These are phyloP conservation scores for Phallus indusiatus DNA, from an alignment of 768 basidiomycete species.

Conservation along the genomic window DNA sequence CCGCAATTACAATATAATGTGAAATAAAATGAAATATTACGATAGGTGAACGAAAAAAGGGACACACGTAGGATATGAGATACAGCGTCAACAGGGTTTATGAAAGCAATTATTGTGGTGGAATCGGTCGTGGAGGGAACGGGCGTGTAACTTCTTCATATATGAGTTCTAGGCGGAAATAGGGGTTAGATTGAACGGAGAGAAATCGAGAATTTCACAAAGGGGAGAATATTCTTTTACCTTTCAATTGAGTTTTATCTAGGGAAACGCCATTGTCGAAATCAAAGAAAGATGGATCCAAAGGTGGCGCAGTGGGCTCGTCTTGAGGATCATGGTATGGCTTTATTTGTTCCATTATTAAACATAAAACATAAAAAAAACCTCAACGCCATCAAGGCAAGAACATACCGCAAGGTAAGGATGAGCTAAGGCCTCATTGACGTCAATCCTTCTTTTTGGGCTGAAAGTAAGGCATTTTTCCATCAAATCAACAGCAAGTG, in stretches of 20 bases:
- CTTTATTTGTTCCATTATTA: constrained; percentile 24
- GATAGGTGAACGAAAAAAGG: constrained; percentile 13
- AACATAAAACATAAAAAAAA: constrained; percentile 1
- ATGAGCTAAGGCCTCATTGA: constrained; percentile 78
- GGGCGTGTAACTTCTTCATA: constrained; percentile 25
- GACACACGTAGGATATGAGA: constrained; percentile 1
- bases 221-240: constrained; percentile 24
- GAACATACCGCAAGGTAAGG: constrained; percentile 68
- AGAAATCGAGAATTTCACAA: constrained; percentile 9
- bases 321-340: constrained; percentile 86
- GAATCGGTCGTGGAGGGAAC: constrained; percentile 6
- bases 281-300: constrained; percentile 74
- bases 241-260: constrained; percentile 62
- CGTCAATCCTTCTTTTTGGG: constrained; percentile 82
- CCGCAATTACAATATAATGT: background rate
- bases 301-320: constrained; percentile 70
- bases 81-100: constrained; percentile 5
- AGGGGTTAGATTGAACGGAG: background rate
- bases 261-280: constrained; percentile 65
- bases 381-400: constrained; percentile 13
- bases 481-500: constrained; percentile 67
- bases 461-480: constrained; percentile 76
- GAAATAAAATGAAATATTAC: background rate
- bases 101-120: constrained; percentile 12
- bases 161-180: constrained; percentile 18